A percentile compares a stretch with the other conserved stretches of the same genome.
Conservation (phyloP, 2,329 filamentous ascomycete species). For the Meredithiella fracta region DNA sequence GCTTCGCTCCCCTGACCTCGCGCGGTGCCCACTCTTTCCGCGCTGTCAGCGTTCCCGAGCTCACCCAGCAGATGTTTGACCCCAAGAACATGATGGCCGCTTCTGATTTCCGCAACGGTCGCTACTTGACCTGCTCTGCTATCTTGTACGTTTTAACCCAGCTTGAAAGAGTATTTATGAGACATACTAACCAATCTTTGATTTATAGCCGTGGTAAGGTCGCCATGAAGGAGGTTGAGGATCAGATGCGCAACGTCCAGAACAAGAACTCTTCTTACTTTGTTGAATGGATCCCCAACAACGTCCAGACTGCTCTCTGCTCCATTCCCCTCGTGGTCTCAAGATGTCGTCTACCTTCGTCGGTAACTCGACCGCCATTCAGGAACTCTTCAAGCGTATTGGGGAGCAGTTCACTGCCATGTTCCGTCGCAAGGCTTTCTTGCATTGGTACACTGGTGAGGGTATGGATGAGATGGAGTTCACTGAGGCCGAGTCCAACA, state of each 20-base stretch:
- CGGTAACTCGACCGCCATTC: constrained; percentile 97
- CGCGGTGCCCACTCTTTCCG: constrained; percentile 78
- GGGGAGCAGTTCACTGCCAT: constrained; percentile 99
- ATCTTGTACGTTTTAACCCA: constrained; percentile 55
- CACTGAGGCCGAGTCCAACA: constrained; percentile 99
- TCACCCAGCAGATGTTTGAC: constrained; percentile 99
- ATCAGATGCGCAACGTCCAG: constrained; percentile 99
- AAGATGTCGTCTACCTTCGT: constrained; percentile 99
- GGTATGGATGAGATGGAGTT: constrained; percentile 99
- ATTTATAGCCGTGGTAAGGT: constrained; percentile 75
- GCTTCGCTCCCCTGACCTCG: constrained; percentile 95
- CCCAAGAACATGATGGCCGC: constrained; percentile 99
- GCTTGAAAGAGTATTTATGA: not conserved
- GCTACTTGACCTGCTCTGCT: constrained; percentile 97
- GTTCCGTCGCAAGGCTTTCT: constrained; percentile 99
- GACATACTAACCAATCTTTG: constrained; percentile 5
- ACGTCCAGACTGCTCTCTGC: constrained; percentile 98
- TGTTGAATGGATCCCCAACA: constrained; percentile 99
- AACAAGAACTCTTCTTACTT: constrained; percentile 99
- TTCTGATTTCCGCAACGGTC: constrained; percentile 98
- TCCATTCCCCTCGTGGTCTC: constrained; percentile 94
- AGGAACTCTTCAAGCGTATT: constrained; percentile 99
- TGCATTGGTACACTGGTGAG: constrained; percentile 99
- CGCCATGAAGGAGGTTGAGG: constrained; percentile 99
- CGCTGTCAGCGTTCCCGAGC: constrained; percentile 89